Evolutionary conservation across 371 early-diverging fungal genomes (phyloP).

Genomic region (Basidiobolus heterosporus): DNA sequence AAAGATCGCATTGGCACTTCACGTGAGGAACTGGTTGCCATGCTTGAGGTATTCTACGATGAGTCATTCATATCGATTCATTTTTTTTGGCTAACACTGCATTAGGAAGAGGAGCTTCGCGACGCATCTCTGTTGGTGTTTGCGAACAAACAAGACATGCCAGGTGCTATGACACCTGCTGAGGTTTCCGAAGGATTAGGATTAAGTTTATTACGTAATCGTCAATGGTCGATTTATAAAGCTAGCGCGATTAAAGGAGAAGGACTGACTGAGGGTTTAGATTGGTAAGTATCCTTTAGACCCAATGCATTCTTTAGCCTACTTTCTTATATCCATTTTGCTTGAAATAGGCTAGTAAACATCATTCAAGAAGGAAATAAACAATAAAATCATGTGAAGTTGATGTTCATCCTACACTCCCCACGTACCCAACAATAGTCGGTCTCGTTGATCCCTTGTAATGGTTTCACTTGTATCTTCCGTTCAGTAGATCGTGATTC

Average conservation of each 20-base stretch:
- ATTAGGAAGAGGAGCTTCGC: conserved; percentile 75
- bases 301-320: no score
- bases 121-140: conserved; percentile 81
- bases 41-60: conserved; percentile 31
- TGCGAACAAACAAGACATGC: conserved; percentile 94
- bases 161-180: conserved; percentile 81
- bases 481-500: no score
- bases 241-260: conserved; percentile 72
- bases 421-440: no score
- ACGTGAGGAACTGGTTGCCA: conserved; percentile 73
- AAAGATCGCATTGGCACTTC: conserved; percentile 74
- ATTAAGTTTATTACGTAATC: conserved; percentile 64
- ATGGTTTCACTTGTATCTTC: no score
- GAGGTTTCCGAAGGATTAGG: conserved; percentile 87
- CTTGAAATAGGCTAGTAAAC: no score
- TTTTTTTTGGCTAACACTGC: not conserved
- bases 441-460: no score
- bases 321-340: no score
- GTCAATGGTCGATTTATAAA: conserved; percentile 84
- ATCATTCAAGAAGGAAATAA: no score
- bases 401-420: no score
- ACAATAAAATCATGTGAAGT: no score
- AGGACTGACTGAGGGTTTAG: conserved; percentile 62
- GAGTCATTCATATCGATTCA: not conserved
- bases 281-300: conserved; percentile 47